These are phyloP conservation scores for Trichoderma sp. DNA, from an alignment of 2,329 filamentous ascomycete species.

Conservation along the genomic window DNA sequence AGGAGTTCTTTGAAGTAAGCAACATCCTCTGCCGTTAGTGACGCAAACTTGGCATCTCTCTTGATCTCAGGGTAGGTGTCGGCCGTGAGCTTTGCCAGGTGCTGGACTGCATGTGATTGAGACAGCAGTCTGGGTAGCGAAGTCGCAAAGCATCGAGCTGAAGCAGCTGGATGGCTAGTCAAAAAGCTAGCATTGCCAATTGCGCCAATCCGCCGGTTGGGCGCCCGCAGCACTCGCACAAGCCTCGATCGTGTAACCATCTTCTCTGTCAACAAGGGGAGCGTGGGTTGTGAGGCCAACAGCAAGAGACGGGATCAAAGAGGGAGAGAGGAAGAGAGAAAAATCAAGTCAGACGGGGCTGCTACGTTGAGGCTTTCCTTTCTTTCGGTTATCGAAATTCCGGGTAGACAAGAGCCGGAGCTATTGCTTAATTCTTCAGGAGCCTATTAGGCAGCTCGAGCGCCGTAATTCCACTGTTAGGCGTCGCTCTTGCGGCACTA, in stretches of 20 bases:
- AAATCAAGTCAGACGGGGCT: slow-evolving; percentile 1
- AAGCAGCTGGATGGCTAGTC: background rate
- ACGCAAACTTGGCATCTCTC: slow-evolving; percentile 73
- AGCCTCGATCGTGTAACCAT: slow-evolving; percentile 30
- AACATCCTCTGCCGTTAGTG: slow-evolving; percentile 78
- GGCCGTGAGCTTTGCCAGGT: slow-evolving; percentile 68
- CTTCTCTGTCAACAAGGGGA: background rate
- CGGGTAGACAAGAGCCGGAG: slow-evolving; percentile 10
- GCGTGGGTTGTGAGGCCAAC: slow-evolving; percentile 7
- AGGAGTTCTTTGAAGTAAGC: slow-evolving; percentile 80
- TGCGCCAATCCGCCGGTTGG: slow-evolving; percentile 18
- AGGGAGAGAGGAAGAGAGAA: background rate
- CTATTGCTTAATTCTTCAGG: background rate
- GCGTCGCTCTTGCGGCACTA: background rate
- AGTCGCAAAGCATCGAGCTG: slow-evolving; percentile 35
- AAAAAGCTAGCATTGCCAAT: slow-evolving; percentile 16
- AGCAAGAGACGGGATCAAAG: background rate
- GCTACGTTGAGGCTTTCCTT: slow-evolving; percentile 11
- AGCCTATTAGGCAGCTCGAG: background rate
- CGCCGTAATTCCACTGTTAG: background rate
- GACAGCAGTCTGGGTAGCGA: slow-evolving; percentile 35
- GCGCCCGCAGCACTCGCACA: slow-evolving; percentile 27
- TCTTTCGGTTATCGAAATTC: slow-evolving; percentile 11
- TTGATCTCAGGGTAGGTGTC: slow-evolving; percentile 84
- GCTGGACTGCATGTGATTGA: slow-evolving; percentile 29